A percentile compares a stretch with the other conserved stretches of the same genome.
Conservation (phyloP, 768 basidiomycete genomes). For the Suillus cothurnatus region DNA sequence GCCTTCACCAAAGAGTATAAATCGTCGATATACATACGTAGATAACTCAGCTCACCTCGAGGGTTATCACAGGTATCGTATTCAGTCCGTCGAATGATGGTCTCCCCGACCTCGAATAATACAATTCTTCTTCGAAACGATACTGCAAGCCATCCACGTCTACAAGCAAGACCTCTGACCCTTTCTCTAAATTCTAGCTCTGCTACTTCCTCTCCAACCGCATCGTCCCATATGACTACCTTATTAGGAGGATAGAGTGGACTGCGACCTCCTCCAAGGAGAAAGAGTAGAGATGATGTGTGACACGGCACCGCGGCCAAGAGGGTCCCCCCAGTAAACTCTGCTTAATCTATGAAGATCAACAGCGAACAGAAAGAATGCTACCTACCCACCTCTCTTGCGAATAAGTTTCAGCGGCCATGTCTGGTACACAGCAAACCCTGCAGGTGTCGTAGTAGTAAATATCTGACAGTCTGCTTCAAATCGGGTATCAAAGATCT, state of each 20-base stretch:
- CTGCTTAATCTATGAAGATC: slow-evolving; percentile 41
- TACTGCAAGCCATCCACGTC: slow-evolving; percentile 84
- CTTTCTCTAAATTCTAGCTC: slow-evolving; percentile 89
- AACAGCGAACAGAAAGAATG: slow-evolving; percentile 2
- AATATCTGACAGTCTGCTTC: slow-evolving; percentile 83
- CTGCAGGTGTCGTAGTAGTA: slow-evolving; percentile 75
- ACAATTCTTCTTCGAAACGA: slow-evolving; percentile 79
- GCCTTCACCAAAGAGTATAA: slow-evolving; percentile 45
- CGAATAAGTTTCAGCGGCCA: slow-evolving; percentile 77
- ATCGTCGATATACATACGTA: slow-evolving; percentile 7
- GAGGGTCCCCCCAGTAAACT: slow-evolving; percentile 78
- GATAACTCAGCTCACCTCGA: slow-evolving; percentile 52
- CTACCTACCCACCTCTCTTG: slow-evolving; percentile 67
- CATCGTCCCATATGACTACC: slow-evolving; percentile 89
- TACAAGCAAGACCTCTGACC: slow-evolving; percentile 77
- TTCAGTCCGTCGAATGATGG: slow-evolving; percentile 65
- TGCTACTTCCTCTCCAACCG: slow-evolving; percentile 72
- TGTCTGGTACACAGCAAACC: slow-evolving; percentile 81
- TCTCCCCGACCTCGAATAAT: slow-evolving; percentile 69
- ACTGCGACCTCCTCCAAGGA: slow-evolving; percentile 85
- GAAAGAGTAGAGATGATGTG: slow-evolving; percentile 79
- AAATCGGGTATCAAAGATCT: slow-evolving; percentile 77
- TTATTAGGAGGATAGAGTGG: slow-evolving; percentile 92
- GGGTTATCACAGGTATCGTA: slow-evolving; percentile 91
- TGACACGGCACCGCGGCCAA: slow-evolving; percentile 79